phyloP scores from a whole-genome alignment of 768 basidiomycete genomes.

The Stropharia rugosoannulata region DNA sequence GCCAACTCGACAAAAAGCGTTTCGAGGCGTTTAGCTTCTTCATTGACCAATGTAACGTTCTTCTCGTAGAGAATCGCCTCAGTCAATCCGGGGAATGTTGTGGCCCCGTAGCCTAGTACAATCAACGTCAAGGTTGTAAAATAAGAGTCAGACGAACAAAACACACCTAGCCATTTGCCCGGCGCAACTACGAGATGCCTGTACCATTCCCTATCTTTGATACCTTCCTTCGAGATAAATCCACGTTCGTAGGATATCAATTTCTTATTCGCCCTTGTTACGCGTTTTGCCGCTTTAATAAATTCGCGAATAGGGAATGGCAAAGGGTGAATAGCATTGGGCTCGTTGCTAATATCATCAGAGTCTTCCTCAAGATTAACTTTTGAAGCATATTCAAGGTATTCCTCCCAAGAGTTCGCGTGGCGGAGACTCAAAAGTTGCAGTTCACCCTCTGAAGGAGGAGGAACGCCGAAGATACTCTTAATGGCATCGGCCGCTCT shows the following conservation, averaged over 20 bases:
- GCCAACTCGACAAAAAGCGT: conserved; percentile 55
- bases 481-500: conserved; percentile 35
- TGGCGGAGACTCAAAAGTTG: conserved; percentile 17
- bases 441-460: conserved; percentile 24
- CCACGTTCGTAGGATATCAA: conserved; percentile 74
- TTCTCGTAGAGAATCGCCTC: conserved; percentile 75
- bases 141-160: background rate
- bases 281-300: conserved; percentile 56
- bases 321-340: background rate
- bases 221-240: conserved; percentile 76
- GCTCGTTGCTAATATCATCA: background rate
- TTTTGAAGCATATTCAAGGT: conserved; percentile 22
- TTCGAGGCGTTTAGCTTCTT: conserved; percentile 59
- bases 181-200: conserved; percentile 84
- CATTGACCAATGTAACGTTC: conserved; percentile 56
- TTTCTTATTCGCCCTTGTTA: conserved; percentile 62
- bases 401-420: conserved; percentile 32
- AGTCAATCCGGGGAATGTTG: conserved; percentile 77
- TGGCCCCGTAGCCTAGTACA: conserved; percentile 72
- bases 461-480: conserved; percentile 35
- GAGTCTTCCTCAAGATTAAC: conserved; percentile 1
- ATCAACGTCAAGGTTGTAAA: background rate
- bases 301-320: conserved; percentile 42
- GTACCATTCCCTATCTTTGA: conserved; percentile 85
- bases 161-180: conserved; percentile 78